Evolutionary conservation across 176 grass and related monocot species (phyloP).

Genomic region (Ensete ventricosum): DNA sequence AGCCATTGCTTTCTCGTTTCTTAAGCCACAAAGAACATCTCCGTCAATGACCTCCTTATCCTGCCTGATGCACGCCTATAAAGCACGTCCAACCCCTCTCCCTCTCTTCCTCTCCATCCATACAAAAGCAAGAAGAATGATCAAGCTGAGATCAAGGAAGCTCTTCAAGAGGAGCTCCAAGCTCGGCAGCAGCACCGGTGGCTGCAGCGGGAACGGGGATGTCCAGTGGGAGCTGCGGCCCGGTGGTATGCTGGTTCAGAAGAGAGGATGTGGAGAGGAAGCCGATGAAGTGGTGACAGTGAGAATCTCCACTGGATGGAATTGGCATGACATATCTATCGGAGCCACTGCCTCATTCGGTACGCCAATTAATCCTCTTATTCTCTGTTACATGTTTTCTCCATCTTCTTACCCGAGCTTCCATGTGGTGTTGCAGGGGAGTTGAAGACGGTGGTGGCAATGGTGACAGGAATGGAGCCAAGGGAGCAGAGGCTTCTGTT

Average conservation of each 20-base stretch:
- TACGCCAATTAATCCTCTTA: conserved; percentile 14
- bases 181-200: conserved; percentile 10
- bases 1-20: conserved; percentile 24
- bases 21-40: conserved; percentile 22
- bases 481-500: conserved; percentile 6
- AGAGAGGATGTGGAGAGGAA: conserved; percentile 41
- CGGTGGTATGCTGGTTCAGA: conserved; percentile 95
- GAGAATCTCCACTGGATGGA: conserved; percentile 56
- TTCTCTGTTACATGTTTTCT: background rate
- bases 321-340: conserved; percentile 70
- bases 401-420: background rate
- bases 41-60: conserved; percentile 28
- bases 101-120: conserved; percentile 25
- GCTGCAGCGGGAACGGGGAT: conserved; percentile 20
- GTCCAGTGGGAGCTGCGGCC: conserved; percentile 94
- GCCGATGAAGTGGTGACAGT: conserved; percentile 54
- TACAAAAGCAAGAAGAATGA: conserved; percentile 28
- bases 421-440: background rate
- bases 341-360: conserved; percentile 80
- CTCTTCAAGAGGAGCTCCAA: conserved; percentile 89
- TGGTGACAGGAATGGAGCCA: conserved; percentile 2
- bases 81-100: conserved; percentile 41
- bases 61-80: conserved; percentile 62
- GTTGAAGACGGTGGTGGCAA: conserved; percentile 4
- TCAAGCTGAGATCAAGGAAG: conserved; percentile 86